Evolutionary conservation across 257 asterid genomes (phyloP).

Genomic region (Solanum ossicruentum): DNA sequence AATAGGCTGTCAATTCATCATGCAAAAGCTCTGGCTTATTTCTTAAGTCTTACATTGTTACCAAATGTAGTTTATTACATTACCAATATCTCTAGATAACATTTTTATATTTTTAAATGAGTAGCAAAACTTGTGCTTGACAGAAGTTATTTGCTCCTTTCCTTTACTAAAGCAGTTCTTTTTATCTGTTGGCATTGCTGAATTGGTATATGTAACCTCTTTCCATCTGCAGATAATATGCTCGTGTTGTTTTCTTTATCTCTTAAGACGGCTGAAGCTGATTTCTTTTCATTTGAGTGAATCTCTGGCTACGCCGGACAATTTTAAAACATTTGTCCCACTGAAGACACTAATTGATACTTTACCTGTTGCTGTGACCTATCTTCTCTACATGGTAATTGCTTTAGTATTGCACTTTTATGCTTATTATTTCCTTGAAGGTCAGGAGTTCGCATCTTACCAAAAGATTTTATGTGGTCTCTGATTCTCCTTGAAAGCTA

Average conservation of each 20-base stretch:
- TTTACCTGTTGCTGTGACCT: constrained; percentile 59
- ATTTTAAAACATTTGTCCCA: constrained; percentile 40
- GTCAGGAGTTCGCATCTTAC: not conserved
- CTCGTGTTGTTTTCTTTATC: constrained; percentile 64
- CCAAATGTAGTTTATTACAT: not conserved
- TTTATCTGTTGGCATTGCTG: not conserved
- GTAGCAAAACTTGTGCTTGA: not conserved
- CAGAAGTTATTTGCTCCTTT: not conserved
- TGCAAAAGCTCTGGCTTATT: not conserved
- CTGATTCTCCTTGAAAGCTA: constrained; percentile 54
- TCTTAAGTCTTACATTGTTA: not conserved
- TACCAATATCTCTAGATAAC: not conserved
- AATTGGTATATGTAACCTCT: not conserved
- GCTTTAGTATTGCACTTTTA: constrained; percentile 1
- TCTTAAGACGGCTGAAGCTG: constrained; percentile 43
- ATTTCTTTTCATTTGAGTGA: constrained; percentile 54
- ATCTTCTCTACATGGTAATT: constrained; percentile 81
- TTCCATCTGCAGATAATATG: constrained; percentile 57
- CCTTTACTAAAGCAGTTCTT: not conserved
- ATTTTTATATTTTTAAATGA: not conserved
- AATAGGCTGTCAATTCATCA: not conserved
- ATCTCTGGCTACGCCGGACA: constrained; percentile 21
- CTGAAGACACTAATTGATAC: constrained; percentile 42
- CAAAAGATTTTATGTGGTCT: constrained; percentile 2
- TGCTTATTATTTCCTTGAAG: not conserved